Base-by-base conservation (phyloP, 441 rosid genomes). In the Croton laevigatus region DNA sequence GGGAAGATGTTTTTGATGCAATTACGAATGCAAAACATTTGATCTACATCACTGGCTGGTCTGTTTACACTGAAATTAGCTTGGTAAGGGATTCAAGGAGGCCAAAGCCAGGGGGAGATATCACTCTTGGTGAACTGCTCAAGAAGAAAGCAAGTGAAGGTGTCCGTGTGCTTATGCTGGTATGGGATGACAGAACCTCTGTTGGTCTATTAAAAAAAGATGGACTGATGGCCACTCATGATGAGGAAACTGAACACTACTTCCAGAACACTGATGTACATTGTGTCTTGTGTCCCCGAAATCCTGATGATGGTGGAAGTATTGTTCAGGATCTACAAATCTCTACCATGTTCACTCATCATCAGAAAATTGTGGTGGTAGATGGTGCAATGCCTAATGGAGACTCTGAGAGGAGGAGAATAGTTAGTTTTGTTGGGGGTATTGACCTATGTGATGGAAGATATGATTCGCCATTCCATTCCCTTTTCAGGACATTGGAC, bases 131-230 rank as follows among this genome's bases (percentile, higher is more conserved):
- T 49, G 97, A 90, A 69, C 91, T 94, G 44, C 98, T 94, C 16
- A 92, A 94, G 85, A 90, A 90, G 84, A 94, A 84, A 75, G 97
- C 94, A 37, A 86, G 85, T 42, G 99, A 94, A 86, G 99, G 99
- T 71, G 97, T 94, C 40, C 85, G 90, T 84, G 98, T 94, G 68
- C 87, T 88, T 74, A 76, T 94, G 81, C 98, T 94, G 38, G 86
- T 94, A 66, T 94, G 99, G 99, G 99, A 94, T 75, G 99, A 94
- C 76, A 88, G 99, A 79, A 94, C 99, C 65, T 94, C 99, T 70
- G 96, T 92, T 76, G 87, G 85, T 68, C 83, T 90, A 59, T 81
- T 94, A 75, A 94, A 89, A 48, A 89, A 81, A 81, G 98, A 92
- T 76, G 99, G 99, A 8, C 78, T 94, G 78, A 94, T 94, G 99